These are phyloP conservation scores for Pseudopithomyces maydicus DNA, from an alignment of 2,329 filamentous ascomycete species.

Conservation along the genomic window DNA sequence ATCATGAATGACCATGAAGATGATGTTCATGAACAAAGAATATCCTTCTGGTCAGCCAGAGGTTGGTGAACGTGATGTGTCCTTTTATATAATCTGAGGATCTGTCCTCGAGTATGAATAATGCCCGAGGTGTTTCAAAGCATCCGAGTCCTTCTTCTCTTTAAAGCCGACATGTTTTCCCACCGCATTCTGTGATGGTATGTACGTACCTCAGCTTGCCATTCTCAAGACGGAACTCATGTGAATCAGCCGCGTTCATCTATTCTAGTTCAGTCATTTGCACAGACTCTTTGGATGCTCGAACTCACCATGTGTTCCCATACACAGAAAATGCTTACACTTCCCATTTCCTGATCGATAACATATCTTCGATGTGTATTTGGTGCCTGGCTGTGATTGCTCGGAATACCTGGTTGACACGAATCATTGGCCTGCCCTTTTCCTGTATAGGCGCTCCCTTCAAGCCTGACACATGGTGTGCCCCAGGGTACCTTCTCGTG, in stretches of 20 bases:
- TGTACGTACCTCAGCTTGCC: constrained; percentile 37
- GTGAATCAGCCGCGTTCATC: constrained; percentile 30
- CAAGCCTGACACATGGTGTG: constrained; percentile 24
- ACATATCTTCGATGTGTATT: constrained; percentile 24
- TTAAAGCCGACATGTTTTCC: constrained; percentile 23
- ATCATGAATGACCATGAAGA: no score
- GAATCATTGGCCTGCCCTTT: constrained; percentile 21
- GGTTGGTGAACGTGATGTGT: no score
- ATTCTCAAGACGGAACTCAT: constrained; percentile 28
- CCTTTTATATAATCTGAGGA: no score
- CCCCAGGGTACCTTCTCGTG: constrained; percentile 25
- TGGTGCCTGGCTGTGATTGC: constrained; percentile 14
- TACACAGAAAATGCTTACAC: constrained; percentile 27
- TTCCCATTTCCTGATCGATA: constrained; percentile 28
- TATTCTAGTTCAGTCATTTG: neutral
- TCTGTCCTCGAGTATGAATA: no score
- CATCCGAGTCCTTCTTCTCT: no score
- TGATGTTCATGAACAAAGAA: no score
- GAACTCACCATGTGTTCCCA: constrained; percentile 28
- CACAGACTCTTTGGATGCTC: neutral
- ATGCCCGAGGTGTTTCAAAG: no score
- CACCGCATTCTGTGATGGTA: constrained; percentile 33
- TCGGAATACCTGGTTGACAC: constrained; percentile 26
- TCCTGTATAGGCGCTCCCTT: constrained; percentile 27
- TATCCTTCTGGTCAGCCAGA: no score